These are phyloP conservation scores for Paramecium primaurelia DNA, from an alignment of 73 alveolate species.

Conservation along the genomic window DNA sequence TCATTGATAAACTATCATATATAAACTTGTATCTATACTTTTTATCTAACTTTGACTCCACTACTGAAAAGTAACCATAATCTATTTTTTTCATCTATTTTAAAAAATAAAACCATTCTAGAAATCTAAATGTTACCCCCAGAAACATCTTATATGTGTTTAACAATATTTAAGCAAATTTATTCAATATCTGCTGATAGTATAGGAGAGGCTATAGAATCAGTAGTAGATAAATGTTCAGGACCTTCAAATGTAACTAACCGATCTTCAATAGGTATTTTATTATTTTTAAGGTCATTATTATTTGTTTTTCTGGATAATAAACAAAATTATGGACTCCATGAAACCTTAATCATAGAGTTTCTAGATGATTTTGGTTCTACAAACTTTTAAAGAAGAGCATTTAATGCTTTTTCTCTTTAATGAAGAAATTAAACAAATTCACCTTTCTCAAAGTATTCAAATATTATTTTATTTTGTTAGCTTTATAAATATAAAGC, in stretches of 20 bases:
- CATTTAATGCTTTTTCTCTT: slow-evolving; percentile 77
- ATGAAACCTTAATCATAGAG: slow-evolving; percentile 79
- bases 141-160: slow-evolving; percentile 77
- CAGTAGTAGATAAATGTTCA: slow-evolving; percentile 73
- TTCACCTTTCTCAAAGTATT: slow-evolving; percentile 72
- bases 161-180: slow-evolving; percentile 75
- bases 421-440: slow-evolving; percentile 70
- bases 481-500: slow-evolving; percentile 66
- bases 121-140: slow-evolving; percentile 79
- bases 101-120: slow-evolving; percentile 82
- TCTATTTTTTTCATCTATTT: slow-evolving; percentile 77
- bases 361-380: slow-evolving; percentile 76
- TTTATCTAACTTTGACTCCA: slow-evolving; percentile 68
- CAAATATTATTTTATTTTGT: slow-evolving; percentile 71
- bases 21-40: not conserved
- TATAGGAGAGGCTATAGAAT: slow-evolving; percentile 84
- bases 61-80: slow-evolving; percentile 79
- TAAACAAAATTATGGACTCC: slow-evolving; percentile 82
- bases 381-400: slow-evolving; percentile 75
- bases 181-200: slow-evolving; percentile 76
- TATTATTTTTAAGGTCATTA: slow-evolving; percentile 65
- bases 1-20: slow-evolving; percentile 20
- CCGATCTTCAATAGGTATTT: slow-evolving; percentile 72
- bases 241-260: slow-evolving; percentile 85
- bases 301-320: slow-evolving; percentile 77